Percentiles rank a stretch among this genome's conserved stretches.
These are phyloP conservation scores for Verticillium albo-atrum DNA, from an alignment of 2,329 filamentous ascomycete genomes.

Conservation along the genomic window DNA sequence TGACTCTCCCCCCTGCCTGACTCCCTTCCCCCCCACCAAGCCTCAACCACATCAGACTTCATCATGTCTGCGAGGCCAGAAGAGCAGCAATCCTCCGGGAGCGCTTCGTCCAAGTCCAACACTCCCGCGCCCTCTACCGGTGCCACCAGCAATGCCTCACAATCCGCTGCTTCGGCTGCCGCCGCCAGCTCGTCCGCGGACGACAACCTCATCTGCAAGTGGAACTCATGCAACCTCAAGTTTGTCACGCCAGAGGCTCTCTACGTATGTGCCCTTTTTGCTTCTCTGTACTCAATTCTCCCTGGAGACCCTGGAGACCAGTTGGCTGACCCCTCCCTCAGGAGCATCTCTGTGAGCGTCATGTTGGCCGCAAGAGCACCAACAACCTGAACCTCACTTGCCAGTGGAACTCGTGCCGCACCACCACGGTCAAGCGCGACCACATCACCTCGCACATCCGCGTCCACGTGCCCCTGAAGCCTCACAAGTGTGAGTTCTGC, in stretches of 20 bases:
- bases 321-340: slow-evolving; percentile 28
- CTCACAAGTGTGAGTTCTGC: slow-evolving; percentile 98
- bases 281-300: neutral
- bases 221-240: slow-evolving; percentile 55
- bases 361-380: slow-evolving; percentile 97
- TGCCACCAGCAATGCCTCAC: slow-evolving; percentile 40
- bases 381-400: slow-evolving; percentile 98
- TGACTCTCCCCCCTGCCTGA: neutral
- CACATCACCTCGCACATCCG: slow-evolving; percentile 99
- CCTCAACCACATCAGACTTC: slow-evolving; percentile 15
- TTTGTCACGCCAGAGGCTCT: slow-evolving; percentile 54
- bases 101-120: slow-evolving; percentile 45
- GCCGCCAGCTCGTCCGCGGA: slow-evolving; percentile 20
- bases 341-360: slow-evolving; percentile 97
- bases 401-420: slow-evolving; percentile 94
- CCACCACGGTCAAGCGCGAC: slow-evolving; percentile 96
- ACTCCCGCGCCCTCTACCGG: slow-evolving; percentile 46
- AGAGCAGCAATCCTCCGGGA: slow-evolving; percentile 27
- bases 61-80: slow-evolving; percentile 17
- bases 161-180: slow-evolving; percentile 24
- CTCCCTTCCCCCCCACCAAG: neutral
- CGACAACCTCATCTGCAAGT: slow-evolving; percentile 57
- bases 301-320: too few species aligned
- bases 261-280: slow-evolving; percentile 46
- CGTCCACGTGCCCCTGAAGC: slow-evolving; percentile 97